Evolutionary conservation across 257 asterid genomes (phyloP).

Genomic region (Capsicum pubescens): DNA sequence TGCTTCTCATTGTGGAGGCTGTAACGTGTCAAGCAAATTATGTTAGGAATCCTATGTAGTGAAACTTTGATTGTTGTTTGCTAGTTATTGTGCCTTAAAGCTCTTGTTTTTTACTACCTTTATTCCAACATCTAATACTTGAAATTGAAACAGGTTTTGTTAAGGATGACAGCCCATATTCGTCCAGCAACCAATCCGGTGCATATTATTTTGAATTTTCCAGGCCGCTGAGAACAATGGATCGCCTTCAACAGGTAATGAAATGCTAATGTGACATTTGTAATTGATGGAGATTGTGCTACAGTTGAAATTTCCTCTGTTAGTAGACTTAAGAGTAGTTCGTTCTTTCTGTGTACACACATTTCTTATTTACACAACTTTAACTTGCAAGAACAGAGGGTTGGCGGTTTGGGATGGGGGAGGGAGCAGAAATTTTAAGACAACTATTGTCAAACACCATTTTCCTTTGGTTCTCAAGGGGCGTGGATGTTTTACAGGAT

Average conservation of each 20-base stretch:
- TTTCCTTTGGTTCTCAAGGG: neutral
- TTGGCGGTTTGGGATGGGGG: neutral
- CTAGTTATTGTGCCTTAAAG: neutral
- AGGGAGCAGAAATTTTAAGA: neutral
- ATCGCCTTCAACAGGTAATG: conserved; percentile 61
- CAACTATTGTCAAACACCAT: neutral
- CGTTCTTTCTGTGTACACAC: neutral
- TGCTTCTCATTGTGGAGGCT: neutral
- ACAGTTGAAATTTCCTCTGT: neutral
- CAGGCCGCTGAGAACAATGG: conserved; percentile 72
- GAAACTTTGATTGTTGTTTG: neutral
- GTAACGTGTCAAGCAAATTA: neutral
- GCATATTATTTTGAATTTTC: conserved; percentile 68
- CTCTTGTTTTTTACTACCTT: neutral
- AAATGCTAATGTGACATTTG: neutral
- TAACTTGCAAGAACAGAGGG: neutral
- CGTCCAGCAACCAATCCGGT: conserved; percentile 50
- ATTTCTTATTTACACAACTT: neutral
- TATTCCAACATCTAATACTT: neutral
- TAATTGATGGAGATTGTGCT: neutral
- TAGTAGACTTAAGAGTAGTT: neutral
- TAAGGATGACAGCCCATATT: conserved; percentile 61
- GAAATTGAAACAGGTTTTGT: conserved; percentile 47
- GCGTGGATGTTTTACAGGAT: conserved; percentile 42
- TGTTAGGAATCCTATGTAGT: neutral